Conservation (phyloP, 2,329 filamentous ascomycete genomes). For the Neofusicoccum laricinum region DNA sequence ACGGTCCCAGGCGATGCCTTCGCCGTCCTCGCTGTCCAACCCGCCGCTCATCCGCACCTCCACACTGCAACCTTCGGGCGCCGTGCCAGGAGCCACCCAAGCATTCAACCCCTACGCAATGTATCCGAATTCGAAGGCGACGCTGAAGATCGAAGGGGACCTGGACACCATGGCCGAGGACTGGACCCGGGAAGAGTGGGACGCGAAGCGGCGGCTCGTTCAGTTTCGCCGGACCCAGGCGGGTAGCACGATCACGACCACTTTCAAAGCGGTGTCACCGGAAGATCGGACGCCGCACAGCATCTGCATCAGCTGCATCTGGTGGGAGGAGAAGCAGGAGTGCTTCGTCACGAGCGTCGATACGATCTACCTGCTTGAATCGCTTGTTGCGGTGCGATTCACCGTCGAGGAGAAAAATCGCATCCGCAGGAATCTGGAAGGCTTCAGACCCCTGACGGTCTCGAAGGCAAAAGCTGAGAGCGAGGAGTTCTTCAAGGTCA, state of each 20-base stretch:
- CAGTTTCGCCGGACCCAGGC: slow-evolving; percentile 80
- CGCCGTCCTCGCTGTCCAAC: slow-evolving; percentile 46
- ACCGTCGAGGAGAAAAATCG: slow-evolving; percentile 98
- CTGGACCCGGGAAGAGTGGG: slow-evolving; percentile 81
- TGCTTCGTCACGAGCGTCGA: slow-evolving; percentile 96
- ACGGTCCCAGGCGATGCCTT: slow-evolving; percentile 46
- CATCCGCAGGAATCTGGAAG: slow-evolving; percentile 91
- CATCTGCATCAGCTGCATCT: slow-evolving; percentile 96
- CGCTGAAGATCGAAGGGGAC: slow-evolving; percentile 81
- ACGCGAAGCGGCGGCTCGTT: slow-evolving; percentile 77
- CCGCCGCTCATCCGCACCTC: slow-evolving; percentile 63
- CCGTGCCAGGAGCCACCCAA: background rate
- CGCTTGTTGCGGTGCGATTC: slow-evolving; percentile 81
- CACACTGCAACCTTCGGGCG: slow-evolving; percentile 57
- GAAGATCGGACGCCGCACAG: slow-evolving; percentile 79
- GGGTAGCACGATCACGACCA: slow-evolving; percentile 76
- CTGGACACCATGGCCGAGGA: slow-evolving; percentile 77
- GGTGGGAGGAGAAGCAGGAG: slow-evolving; percentile 87
- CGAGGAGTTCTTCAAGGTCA: slow-evolving; percentile 97
- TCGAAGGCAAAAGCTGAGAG: slow-evolving; percentile 90
- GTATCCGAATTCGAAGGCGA: slow-evolving; percentile 74
- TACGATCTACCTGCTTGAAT: slow-evolving; percentile 91
- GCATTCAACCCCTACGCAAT: slow-evolving; percentile 72
- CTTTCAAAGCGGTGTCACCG: slow-evolving; percentile 73
- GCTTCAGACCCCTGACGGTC: slow-evolving; percentile 87